Evolutionary conservation across 805 yeast species (phyloP).

Genomic region (Yarrowia phangngaensis): DNA sequence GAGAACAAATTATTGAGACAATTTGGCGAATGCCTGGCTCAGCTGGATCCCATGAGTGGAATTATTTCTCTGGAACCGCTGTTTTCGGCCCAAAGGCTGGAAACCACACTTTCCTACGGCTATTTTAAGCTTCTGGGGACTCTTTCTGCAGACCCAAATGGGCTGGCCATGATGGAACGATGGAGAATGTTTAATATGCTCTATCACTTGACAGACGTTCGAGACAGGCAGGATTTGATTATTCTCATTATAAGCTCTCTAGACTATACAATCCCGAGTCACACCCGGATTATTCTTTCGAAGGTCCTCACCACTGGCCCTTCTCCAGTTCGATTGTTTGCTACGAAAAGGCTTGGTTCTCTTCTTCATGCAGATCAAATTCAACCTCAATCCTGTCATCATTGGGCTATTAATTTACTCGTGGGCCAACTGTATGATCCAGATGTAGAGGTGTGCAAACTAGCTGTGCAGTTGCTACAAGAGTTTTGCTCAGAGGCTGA

Average conservation of each 20-base stretch:
- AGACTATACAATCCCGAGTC: conserved; percentile 59
- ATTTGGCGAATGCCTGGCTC: conserved; percentile 83
- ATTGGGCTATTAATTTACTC: conserved; percentile 53
- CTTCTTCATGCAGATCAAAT: conserved; percentile 34
- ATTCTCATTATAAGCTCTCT: conserved; percentile 56
- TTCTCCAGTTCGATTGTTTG: conserved; percentile 49
- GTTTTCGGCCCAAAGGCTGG: conserved; percentile 56
- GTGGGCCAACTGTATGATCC: conserved; percentile 70
- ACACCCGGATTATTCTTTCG: conserved; percentile 60
- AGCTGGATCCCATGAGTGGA: conserved; percentile 75
- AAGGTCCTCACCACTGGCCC: conserved; percentile 61
- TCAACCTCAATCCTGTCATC: conserved; percentile 27
- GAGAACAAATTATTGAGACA: conserved; percentile 82
- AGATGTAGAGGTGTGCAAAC: conserved; percentile 50
- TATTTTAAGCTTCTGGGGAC: conserved; percentile 77
- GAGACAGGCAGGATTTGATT: conserved; percentile 55
- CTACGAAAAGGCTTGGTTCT: conserved; percentile 52
- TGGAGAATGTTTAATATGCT: conserved; percentile 84
- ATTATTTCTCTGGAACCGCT: conserved; percentile 70
- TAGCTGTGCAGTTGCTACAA: conserved; percentile 55
- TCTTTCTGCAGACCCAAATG: conserved; percentile 55
- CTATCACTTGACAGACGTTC: conserved; percentile 60
- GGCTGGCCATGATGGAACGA: conserved; percentile 64
- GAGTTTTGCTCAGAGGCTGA: conserved; percentile 49
- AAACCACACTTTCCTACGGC: conserved; percentile 65